Evolutionary conservation across 2,329 filamentous ascomycete species (phyloP).

Genomic region (Fusarium neocosmosporiellum): DNA sequence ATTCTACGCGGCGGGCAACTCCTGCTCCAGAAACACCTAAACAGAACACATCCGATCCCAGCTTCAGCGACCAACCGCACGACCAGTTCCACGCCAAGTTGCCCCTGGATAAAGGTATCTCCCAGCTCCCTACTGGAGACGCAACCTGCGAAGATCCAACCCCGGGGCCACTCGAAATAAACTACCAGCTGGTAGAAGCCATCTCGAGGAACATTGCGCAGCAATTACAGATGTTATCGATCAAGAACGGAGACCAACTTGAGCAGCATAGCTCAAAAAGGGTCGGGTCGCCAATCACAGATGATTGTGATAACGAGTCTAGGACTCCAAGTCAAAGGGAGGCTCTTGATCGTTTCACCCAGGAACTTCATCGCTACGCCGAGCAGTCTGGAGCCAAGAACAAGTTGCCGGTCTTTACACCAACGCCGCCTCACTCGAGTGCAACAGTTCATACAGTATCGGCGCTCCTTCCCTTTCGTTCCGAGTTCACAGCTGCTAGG

Average conservation of each 20-base stretch:
- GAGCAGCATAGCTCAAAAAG: neutral
- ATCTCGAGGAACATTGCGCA: conserved; percentile 59
- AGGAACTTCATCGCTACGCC: conserved; percentile 45
- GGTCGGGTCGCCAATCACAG: conserved; percentile 1
- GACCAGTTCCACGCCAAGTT: neutral
- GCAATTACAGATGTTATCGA: conserved; percentile 55
- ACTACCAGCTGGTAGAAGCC: conserved; percentile 56
- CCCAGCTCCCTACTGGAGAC: conserved; percentile 23
- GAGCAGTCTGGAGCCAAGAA: conserved; percentile 52
- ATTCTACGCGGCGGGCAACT: neutral
- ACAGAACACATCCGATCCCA: neutral
- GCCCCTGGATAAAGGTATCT: neutral
- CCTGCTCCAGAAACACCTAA: neutral
- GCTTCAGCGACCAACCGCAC: neutral
- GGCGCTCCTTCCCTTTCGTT: conserved; percentile 63
- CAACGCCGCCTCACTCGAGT: conserved; percentile 55
- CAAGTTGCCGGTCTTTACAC: conserved; percentile 52
- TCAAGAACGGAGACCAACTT: conserved; percentile 26
- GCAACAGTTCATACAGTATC: conserved; percentile 62
- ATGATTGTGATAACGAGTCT: conserved; percentile 43
- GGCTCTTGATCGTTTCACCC: conserved; percentile 52
- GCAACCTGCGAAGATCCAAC: conserved; percentile 21
- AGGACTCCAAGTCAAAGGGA: conserved; percentile 57
- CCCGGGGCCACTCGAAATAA: conserved; percentile 48
- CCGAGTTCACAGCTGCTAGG: conserved; percentile 64